Evolutionary conservation across 2,329 filamentous ascomycete species (phyloP), one percentile per base, ranked within the genome.

Genomic region (Penicillium janthinellum): DNA sequence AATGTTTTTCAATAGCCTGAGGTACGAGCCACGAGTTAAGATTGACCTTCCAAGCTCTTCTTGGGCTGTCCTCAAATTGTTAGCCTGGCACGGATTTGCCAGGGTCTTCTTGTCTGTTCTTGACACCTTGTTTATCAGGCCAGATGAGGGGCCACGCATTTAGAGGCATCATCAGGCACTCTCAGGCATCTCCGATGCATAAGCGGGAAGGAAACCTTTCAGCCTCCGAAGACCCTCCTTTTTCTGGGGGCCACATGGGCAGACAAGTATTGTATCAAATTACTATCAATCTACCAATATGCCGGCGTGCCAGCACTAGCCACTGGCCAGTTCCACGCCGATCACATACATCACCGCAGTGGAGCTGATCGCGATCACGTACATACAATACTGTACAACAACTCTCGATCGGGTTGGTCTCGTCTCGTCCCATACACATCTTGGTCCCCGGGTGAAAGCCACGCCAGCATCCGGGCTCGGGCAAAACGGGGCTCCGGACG

Each of bases 401-500:
- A 31, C 15, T 28, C 22, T 28, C 12, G 5, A 31, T 28, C 15
- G 15, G 14, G 22, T 5, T 47, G 22, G 14, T 28, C 25, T 31
- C 25, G 44, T 47, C 25, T 28, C 44, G 22, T 47, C 44, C 20
- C 44, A 10, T 31, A 31, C 31, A 31, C 31, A 31, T 31, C 6
- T 31, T 31, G 1, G 31, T n/a, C 1, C 34, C 57, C 62, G 64
- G 50, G 48, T 55, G 58, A 51, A 55, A 56, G 50, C 38, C 48
- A 50, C 31, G 25, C 34, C 20, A 41, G 37, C 58, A 64, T 67
- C 63, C 64, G 62, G 49, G 45, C 52, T 66, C 65, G 65, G 65
- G 59, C 34, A 42, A 34, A 61, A 61, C 58, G 61, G 50, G 54
- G 58, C 60, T 65, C 66, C 66, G 66, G 59, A 31, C 44, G 49